Conservation (phyloP, 495 filamentous ascomycete genomes). For the Cenococcum geophilum region DNA sequence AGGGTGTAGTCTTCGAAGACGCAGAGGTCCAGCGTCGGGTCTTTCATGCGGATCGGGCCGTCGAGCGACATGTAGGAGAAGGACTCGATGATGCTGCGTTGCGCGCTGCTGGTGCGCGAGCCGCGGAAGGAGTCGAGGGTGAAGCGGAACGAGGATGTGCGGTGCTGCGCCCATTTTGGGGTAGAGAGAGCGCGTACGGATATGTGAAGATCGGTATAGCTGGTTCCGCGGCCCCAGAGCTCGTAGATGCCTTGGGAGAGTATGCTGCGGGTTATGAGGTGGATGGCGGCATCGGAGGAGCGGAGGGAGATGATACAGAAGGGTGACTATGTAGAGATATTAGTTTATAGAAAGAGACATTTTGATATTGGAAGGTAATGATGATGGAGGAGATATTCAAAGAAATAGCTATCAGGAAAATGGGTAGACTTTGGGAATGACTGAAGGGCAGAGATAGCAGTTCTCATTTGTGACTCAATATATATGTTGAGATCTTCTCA, state of each 20-base stretch:
- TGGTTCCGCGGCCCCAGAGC: constrained; percentile 71
- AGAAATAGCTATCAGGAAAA: background rate
- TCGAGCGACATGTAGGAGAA: constrained; percentile 73
- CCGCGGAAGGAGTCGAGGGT: constrained; percentile 70
- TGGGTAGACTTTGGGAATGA: too few species aligned
- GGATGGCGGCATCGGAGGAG: constrained; percentile 56
- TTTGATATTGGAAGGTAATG: background rate
- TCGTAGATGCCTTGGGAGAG: constrained; percentile 77
- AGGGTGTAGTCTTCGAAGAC: constrained; percentile 73
- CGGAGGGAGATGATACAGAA: constrained; percentile 72
- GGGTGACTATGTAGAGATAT: constrained; percentile 58
- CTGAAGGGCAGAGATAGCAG: too few species aligned
- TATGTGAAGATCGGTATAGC: constrained; percentile 62
- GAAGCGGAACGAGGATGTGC: constrained; percentile 67
- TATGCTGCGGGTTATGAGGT: constrained; percentile 67
- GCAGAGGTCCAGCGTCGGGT: constrained; percentile 64
- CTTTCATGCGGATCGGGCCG: constrained; percentile 67
- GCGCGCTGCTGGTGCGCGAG: constrained; percentile 52
- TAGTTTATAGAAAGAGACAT: constrained; percentile 8
- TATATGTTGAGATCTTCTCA: too few species aligned
- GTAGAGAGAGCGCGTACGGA: constrained; percentile 52
- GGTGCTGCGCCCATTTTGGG: constrained; percentile 61
- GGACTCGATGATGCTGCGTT: constrained; percentile 66
- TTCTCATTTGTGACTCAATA: too few species aligned
- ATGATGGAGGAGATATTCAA: constrained; percentile 2